These are phyloP conservation scores for Pseudopithomyces chartarum DNA, from an alignment of 2,329 filamentous ascomycete genomes.

Conservation along the genomic window DNA sequence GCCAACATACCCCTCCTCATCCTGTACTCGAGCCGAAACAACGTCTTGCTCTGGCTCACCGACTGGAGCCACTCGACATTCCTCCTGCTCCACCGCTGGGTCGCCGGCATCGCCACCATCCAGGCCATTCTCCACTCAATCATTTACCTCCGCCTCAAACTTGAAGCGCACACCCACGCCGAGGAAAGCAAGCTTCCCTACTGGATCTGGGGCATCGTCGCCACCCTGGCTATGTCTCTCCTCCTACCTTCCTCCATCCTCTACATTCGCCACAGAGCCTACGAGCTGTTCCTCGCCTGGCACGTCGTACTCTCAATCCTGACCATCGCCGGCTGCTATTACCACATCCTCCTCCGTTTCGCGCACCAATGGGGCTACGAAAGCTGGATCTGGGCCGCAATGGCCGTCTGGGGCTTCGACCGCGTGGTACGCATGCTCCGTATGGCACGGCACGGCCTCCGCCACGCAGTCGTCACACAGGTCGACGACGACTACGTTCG, in stretches of 20 bases:
- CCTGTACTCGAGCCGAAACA: slow-evolving; percentile 55
- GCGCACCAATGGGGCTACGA: slow-evolving; percentile 52
- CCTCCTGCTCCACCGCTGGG: slow-evolving; percentile 50
- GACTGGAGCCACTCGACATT: slow-evolving; percentile 58
- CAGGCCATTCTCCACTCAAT: slow-evolving; percentile 55
- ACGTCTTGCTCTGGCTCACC: slow-evolving; percentile 55
- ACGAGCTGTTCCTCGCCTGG: slow-evolving; percentile 47
- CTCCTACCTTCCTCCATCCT: slow-evolving; percentile 11
- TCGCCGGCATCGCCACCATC: slow-evolving; percentile 49
- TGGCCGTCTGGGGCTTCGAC: slow-evolving; percentile 55
- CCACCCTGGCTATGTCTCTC: slow-evolving; percentile 11
- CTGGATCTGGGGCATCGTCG: slow-evolving; percentile 24
- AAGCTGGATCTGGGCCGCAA: slow-evolving; percentile 50
- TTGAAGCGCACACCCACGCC: slow-evolving; percentile 30
- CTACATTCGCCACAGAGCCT: slow-evolving; percentile 12
- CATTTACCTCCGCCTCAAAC: slow-evolving; percentile 46
- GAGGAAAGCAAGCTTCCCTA: slow-evolving; percentile 42
- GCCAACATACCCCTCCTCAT: slow-evolving; percentile 50
- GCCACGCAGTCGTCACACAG: slow-evolving; percentile 42
- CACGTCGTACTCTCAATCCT: slow-evolving; percentile 52
- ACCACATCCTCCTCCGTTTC: slow-evolving; percentile 43
- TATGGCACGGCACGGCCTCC: slow-evolving; percentile 43
- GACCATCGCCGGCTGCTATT: slow-evolving; percentile 50
- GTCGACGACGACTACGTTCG: slow-evolving; percentile 39
- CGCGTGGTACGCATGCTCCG: slow-evolving; percentile 49